Conservation (phyloP, 2,329 filamentous ascomycete genomes). For the Kalmusia sp. region DNA sequence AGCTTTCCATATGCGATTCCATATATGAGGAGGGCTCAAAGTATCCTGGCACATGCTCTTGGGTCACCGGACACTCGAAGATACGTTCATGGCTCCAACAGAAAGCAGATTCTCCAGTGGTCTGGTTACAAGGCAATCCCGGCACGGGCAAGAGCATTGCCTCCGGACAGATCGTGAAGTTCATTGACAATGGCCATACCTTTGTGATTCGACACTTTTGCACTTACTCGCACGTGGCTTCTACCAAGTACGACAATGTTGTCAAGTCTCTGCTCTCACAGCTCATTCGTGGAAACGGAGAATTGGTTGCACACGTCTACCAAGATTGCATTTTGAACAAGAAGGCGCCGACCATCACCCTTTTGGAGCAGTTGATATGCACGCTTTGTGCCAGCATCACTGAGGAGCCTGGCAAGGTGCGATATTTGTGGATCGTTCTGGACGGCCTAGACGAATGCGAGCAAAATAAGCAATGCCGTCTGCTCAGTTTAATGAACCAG, state of each 20-base stretch:
- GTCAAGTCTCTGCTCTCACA: constrained; percentile 30
- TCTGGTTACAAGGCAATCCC: constrained; percentile 31
- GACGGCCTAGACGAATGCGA: constrained; percentile 39
- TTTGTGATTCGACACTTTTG: constrained; percentile 28
- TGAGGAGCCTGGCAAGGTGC: constrained; percentile 5
- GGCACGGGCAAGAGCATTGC: constrained; percentile 24
- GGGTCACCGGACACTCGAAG: constrained; percentile 23
- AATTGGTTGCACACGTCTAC: constrained; percentile 31
- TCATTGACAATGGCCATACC: constrained; percentile 4
- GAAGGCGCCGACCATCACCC: constrained; percentile 14
- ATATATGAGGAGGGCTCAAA: constrained; percentile 23
- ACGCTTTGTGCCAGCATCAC: constrained; percentile 15
- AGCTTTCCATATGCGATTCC: constrained; percentile 12
- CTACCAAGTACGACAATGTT: constrained; percentile 20
- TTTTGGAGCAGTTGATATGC: constrained; percentile 25
- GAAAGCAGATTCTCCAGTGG: constrained; percentile 1
- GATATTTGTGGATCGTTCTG: constrained; percentile 29
- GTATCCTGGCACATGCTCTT: constrained; percentile 27
- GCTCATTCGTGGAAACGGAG: constrained; percentile 22
- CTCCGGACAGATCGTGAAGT: constrained; percentile 11
- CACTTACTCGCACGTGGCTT: constrained; percentile 16
- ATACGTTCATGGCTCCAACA: constrained; percentile 21
- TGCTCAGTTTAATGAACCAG: constrained; percentile 23
- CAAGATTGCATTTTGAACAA: constrained; percentile 27
- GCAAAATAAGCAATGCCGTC: constrained; percentile 18